A percentile compares a stretch with the other conserved stretches of the same genome.
phyloP scores from a whole-genome alignment of 1,284 basidiomycete genomes.

The Phellopilus nigrolimitatus region DNA sequence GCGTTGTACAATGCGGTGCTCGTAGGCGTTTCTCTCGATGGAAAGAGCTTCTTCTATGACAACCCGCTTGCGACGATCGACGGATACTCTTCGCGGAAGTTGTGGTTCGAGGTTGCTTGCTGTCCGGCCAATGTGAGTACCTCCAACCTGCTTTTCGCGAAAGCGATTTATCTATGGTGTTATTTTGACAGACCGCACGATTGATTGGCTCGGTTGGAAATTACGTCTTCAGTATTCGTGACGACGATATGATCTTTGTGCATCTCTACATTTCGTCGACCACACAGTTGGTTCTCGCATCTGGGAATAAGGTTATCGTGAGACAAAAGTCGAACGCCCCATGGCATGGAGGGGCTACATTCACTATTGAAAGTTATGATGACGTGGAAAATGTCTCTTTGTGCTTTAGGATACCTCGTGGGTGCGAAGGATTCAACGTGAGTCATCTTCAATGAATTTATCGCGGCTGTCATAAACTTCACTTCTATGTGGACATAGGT shows the following conservation, averaged over 20 bases:
- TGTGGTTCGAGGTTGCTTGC: slow-evolving; percentile 25
- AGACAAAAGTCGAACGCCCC: slow-evolving; percentile 17
- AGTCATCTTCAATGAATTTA: no score
- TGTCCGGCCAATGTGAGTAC: slow-evolving; percentile 23
- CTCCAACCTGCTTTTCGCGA: background rate
- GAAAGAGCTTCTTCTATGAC: slow-evolving; percentile 26
- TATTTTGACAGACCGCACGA: slow-evolving; percentile 20
- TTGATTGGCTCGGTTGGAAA: slow-evolving; percentile 21
- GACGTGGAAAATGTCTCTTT: slow-evolving; percentile 5
- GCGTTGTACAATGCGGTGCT: slow-evolving; percentile 25
- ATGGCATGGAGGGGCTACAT: slow-evolving; percentile 20
- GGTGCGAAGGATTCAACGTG: slow-evolving; percentile 17
- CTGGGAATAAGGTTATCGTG: slow-evolving; percentile 15
- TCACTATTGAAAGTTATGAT: slow-evolving; percentile 12
- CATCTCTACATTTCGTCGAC: slow-evolving; percentile 23
- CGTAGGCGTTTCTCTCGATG: slow-evolving; percentile 24
- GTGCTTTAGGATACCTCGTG: slow-evolving; percentile 17
- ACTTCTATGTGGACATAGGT: background rate
- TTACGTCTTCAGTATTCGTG: slow-evolving; percentile 22
- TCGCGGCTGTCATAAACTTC: no score
- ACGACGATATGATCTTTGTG: slow-evolving; percentile 22
- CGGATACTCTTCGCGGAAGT: slow-evolving; percentile 17
- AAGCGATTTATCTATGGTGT: background rate
- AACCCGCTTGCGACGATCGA: slow-evolving; percentile 26
- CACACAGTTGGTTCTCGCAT: slow-evolving; percentile 7